phyloP scores from a whole-genome alignment of 106 monocot species.

The Acorus gramineus region DNA sequence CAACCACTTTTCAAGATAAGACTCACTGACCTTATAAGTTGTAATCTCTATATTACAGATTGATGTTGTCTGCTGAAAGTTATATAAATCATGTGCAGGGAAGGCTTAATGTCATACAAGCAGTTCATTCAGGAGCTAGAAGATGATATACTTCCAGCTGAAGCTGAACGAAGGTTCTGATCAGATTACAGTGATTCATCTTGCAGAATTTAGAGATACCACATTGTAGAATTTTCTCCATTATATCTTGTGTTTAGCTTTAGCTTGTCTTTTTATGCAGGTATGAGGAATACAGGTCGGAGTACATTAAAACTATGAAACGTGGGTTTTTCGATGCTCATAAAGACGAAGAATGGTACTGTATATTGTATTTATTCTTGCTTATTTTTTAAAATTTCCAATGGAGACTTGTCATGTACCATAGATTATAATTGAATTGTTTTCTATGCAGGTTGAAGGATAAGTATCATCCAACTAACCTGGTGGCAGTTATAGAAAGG shows the following conservation, averaged over 20 bases:
- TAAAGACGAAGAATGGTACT: slow-evolving; percentile 94
- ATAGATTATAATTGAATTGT: not conserved
- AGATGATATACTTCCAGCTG: slow-evolving; percentile 91
- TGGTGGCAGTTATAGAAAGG: slow-evolving; percentile 92
- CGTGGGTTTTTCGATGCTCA: slow-evolving; percentile 89
- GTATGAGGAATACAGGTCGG: slow-evolving; percentile 87
- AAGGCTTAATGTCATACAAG: slow-evolving; percentile 98
- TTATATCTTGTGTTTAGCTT: no score
- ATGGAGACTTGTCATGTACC: not conserved
- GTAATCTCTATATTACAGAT: no score
- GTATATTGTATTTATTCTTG: slow-evolving; percentile 2
- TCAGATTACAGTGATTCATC: no score
- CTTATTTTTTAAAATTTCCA: not conserved
- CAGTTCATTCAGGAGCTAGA: slow-evolving; percentile 99
- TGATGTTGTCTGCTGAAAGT: not conserved
- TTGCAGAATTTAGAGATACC: no score
- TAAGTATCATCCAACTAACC: slow-evolving; percentile 96
- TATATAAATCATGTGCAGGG: slow-evolving; percentile 40
- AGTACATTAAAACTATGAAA: slow-evolving; percentile 96
- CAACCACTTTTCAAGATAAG: no score
- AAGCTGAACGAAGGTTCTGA: slow-evolving; percentile 84
- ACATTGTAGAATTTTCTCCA: no score
- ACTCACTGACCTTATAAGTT: no score
- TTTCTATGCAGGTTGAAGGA: slow-evolving; percentile 72
- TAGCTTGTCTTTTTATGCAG: slow-evolving; percentile 16